Base-by-base conservation (phyloP, 2,329 filamentous ascomycete genomes). In the Curvularia sp. region DNA sequence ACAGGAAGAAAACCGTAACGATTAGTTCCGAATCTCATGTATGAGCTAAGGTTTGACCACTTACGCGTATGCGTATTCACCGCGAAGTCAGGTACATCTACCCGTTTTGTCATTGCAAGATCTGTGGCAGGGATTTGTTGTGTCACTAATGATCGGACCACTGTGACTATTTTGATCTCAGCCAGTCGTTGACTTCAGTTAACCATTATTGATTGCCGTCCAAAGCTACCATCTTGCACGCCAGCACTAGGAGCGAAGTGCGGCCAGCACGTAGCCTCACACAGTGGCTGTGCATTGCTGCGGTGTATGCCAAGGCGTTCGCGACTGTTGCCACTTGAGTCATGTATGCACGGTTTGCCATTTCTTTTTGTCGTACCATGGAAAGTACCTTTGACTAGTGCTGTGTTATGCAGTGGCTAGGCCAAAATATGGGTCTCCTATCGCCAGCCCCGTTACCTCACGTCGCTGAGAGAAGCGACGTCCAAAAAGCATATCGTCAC, bases 401-500 rank as follows among this genome's bases (percentile, higher is more conserved):
- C 15, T n/a, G n/a, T 43, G 20, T 9, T 33, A 24, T 24, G n/a
- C 38, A 47, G 9, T 26, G 28, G 22, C 10, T 13, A 9, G 20
- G 38, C n/a, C 26, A 28, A 22, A 15, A 2, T 1, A 51, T 33
- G 26, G 10, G 7, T 31, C 9, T 22, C 22, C n/a, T 9, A 22
- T 42, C 15, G 18, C 38, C 10, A 33, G 26, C 2, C 9, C 10
- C n/a, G 10, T 8, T 12, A 28, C 33, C 30, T 18, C 38, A 55
- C 55, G 6, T 28, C 50, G n/a, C 43, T 54, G 7, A 58, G 43
- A 49, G 33, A 49, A 26, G 33, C 49, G 8, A 50, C 50, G 22
- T 8, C 1, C 1, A 58, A 54, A 43, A 58, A 48, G 38, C 44
- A 28, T 38, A 54, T 58, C 30, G 31, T 43, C 0, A 58, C 54